These are phyloP conservation scores for Oryza coarctata DNA, from an alignment of 176 grass and related monocot genomes.

Conservation along the genomic window DNA sequence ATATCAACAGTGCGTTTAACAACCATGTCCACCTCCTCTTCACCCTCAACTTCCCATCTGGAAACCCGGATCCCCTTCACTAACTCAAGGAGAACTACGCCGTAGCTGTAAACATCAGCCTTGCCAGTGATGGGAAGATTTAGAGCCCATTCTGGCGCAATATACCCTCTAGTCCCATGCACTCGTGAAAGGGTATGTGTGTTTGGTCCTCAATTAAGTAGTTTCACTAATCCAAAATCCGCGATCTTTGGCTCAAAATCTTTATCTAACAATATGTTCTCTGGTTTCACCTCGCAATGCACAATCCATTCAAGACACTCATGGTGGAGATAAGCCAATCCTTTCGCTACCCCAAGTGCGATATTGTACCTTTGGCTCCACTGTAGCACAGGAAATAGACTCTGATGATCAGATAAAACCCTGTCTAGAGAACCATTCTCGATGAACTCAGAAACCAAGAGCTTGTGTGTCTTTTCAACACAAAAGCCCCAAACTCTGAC, in stretches of 20 bases:
- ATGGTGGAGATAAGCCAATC: constrained; percentile 63
- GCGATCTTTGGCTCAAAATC: constrained; percentile 56
- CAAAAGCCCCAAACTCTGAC: constrained; percentile 47
- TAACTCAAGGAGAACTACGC: too few species aligned
- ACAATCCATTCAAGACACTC: constrained; percentile 65
- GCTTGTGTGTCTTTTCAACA: constrained; percentile 14
- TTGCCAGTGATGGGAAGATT: too few species aligned
- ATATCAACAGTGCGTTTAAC: too few species aligned
- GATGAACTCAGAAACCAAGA: constrained; percentile 52
- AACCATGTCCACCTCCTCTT: too few species aligned
- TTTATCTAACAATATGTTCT: constrained; percentile 64
- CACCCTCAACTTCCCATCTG: too few species aligned
- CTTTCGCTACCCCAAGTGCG: constrained; percentile 48
- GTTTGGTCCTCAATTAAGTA: constrained; percentile 35
- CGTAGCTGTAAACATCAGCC: too few species aligned
- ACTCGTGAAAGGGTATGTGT: too few species aligned
- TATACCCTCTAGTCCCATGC: too few species aligned
- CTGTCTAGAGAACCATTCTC: constrained; percentile 55
- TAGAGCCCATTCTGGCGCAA: too few species aligned
- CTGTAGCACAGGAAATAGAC: not conserved
- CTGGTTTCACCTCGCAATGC: constrained; percentile 63
- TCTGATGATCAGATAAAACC: constrained; percentile 21
- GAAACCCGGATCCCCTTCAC: too few species aligned
- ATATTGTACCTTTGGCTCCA: constrained; percentile 56
- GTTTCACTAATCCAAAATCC: constrained; percentile 64